Evolutionary conservation across 352 stramenopile genomes (phyloP).

Genomic region (Pythium catenulatum): DNA sequence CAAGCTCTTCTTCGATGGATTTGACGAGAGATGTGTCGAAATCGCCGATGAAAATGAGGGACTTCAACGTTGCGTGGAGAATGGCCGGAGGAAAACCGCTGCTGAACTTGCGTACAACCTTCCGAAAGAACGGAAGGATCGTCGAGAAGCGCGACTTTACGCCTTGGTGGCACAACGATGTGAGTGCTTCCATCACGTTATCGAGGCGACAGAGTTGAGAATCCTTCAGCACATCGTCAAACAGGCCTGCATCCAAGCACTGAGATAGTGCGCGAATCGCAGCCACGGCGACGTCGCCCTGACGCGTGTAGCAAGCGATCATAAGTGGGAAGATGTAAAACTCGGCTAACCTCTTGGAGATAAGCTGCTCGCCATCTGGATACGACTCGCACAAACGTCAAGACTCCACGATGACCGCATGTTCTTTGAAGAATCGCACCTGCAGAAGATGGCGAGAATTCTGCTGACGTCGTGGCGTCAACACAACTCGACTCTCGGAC

Average conservation of each 20-base stretch:
- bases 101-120: conserved; percentile 77
- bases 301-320: conserved; percentile 85
- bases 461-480: neutral
- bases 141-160: conserved; percentile 82
- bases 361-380: neutral
- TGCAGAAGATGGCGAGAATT: too few relatives aligned
- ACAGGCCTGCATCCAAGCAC: conserved; percentile 80
- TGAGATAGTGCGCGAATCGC: conserved; percentile 75
- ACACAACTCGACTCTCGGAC: conserved; percentile 6
- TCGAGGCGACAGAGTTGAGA: conserved; percentile 73
- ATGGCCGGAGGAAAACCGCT: conserved; percentile 68
- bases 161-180: conserved; percentile 87
- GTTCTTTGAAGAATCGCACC: too few relatives aligned
- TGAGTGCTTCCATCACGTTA: conserved; percentile 78
- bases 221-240: conserved; percentile 61
- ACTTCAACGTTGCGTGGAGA: conserved; percentile 83
- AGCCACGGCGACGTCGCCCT: conserved; percentile 75
- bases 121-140: conserved; percentile 83
- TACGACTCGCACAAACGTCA: too few relatives aligned
- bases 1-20: conserved; percentile 81
- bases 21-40: conserved; percentile 83
- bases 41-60: conserved; percentile 88
- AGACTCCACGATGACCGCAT: neutral
- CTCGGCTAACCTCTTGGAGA: conserved; percentile 58
- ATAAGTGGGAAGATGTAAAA: conserved; percentile 91